Evolutionary conservation across 495 filamentous ascomycete species (phyloP).

Genomic region (Glonium stellatum): DNA sequence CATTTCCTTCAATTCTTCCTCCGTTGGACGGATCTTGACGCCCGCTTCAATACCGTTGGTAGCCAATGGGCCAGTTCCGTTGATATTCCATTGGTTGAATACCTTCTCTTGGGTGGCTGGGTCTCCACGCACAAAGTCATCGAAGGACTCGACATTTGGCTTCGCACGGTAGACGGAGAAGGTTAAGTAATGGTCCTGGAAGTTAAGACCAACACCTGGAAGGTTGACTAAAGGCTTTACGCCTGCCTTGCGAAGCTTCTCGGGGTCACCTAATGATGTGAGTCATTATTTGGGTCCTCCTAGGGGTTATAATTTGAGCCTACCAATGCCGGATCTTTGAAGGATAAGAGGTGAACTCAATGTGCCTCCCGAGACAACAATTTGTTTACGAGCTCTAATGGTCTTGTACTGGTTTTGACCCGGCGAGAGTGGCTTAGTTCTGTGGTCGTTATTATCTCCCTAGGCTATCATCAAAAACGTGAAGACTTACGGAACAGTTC

Average conservation of each 20-base stretch:
- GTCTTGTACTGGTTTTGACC: conserved; percentile 25
- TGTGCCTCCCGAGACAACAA: conserved; percentile 74
- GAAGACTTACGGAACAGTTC: conserved; percentile 19
- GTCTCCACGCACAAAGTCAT: conserved; percentile 71
- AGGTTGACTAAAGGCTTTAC: conserved; percentile 66
- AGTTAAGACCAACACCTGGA: conserved; percentile 76
- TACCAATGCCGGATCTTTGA: conserved; percentile 61
- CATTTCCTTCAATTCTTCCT: conserved; percentile 62
- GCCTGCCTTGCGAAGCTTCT: conserved; percentile 62
- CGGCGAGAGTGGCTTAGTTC: conserved; percentile 42
- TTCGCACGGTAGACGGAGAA: conserved; percentile 71
- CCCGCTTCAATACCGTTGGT: conserved; percentile 82
- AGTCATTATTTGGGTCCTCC: not conserved
- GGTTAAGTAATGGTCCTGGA: conserved; percentile 80
- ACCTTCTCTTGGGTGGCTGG: conserved; percentile 48
- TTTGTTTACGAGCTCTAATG: conserved; percentile 65
- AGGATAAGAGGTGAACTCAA: conserved; percentile 71
- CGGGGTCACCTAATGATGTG: conserved; percentile 46
- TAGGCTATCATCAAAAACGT: too few species aligned
- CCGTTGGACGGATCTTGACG: conserved; percentile 69
- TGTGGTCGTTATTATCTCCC: too few species aligned
- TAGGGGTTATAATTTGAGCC: not conserved
- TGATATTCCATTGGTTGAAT: conserved; percentile 66
- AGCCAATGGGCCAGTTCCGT: conserved; percentile 71
- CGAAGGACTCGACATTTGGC: conserved; percentile 70